Conservation (phyloP, 2,329 filamentous ascomycete species). For the Claviceps sp. region DNA sequence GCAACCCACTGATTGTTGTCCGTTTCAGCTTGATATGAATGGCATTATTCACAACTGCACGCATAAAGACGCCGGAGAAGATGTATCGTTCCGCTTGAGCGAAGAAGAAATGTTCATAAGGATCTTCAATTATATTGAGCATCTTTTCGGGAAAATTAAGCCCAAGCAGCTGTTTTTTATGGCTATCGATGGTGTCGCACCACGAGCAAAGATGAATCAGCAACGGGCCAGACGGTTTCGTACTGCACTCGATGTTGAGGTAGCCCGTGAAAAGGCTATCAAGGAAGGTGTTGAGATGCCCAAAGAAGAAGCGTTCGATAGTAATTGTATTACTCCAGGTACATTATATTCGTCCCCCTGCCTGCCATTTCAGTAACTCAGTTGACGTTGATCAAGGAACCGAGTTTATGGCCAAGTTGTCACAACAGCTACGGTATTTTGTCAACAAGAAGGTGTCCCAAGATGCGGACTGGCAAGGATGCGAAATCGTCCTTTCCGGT, state of each 20-base stretch:
- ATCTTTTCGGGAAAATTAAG: conserved; percentile 97
- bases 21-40: conserved; percentile 75
- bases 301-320: conserved; percentile 92
- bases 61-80: conserved; percentile 80
- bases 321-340: conserved; percentile 96
- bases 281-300: conserved; percentile 82
- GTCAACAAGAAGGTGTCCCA: conserved; percentile 98
- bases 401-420: conserved; percentile 94
- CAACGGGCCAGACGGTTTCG: conserved; percentile 90
- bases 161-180: conserved; percentile 98
- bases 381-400: conserved; percentile 37
- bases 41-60: conserved; percentile 99
- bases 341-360: conserved; percentile 5
- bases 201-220: conserved; percentile 98
- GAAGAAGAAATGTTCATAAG: conserved; percentile 99
- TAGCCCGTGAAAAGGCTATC: conserved; percentile 83
- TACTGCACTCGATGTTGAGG: conserved; percentile 82
- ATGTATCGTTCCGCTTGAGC: conserved; percentile 79
- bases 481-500: conserved; percentile 89
- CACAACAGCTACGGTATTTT: conserved; percentile 91
- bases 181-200: conserved; percentile 96
- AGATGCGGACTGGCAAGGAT: conserved; percentile 93
- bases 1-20: conserved; percentile 10
- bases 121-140: conserved; percentile 99
- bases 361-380: too few relatives aligned